Evolutionary conservation across 73 alveolate species (phyloP), one percentile per base, ranked within the genome.

Genomic region (Symbiodinium natans): DNA sequence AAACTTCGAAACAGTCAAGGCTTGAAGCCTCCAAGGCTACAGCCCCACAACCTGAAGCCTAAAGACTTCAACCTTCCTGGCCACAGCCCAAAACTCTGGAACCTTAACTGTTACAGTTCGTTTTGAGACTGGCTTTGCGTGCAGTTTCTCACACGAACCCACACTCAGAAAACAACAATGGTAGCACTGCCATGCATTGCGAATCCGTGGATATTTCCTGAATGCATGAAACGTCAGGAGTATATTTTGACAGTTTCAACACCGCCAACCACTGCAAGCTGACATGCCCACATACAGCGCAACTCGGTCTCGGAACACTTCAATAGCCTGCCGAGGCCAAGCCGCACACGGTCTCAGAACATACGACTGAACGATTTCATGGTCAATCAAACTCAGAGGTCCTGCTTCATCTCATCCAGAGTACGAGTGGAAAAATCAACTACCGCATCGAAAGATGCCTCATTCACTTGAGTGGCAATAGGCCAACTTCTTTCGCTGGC

Each of bases 361-460:
- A n/a, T 46, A 6, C 13, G 59, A 46, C 59, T 46, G 80, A 29
- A 1, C 1, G 27, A 25, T 27, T 63, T 11, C 80, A 23, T 63
- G 36, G 15, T 27, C 80, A 63, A 5, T n/a, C 29, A 36, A 7
- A 29, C 33, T 63, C 80, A 23, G 52, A 3, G 40, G 31, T 36
- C 89, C 83, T 92, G 98, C 98, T 92, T 92, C 98, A 92, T 43
- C 68, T 92, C 98, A 23, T 83, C 84, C 17, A 80, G 71, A 56
- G 83, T 77, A 6, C 98, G 82, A 6, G 92, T 92, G 11, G 92
- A 75, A 46, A 92, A 92, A 86, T 92, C 98, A 8, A 92, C 98
- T 36, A 77, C 98, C 38, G 84, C 98, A 36, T 92, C 98, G 42
- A 92, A 92, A 86, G 71, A 0, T 3, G 27, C 80, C 80, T 63